Evolutionary conservation across 495 filamentous ascomycete genomes (phyloP).

Genomic region (Opeltia flavorubescens): DNA sequence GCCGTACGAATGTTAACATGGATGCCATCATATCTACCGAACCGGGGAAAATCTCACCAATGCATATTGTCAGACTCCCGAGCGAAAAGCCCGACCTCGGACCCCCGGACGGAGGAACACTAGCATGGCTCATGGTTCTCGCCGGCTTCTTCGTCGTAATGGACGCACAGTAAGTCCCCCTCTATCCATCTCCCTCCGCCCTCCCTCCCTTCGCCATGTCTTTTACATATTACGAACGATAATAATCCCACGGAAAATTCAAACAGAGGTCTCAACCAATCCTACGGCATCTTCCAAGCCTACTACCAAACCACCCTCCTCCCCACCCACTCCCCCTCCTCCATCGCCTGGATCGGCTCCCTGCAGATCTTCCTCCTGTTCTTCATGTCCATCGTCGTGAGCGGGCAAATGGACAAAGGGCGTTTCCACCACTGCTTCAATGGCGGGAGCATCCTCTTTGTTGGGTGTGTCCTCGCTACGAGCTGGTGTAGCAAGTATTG

Average conservation of each 20-base stretch:
- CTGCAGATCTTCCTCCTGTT: constrained; percentile 26
- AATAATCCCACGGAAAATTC: not conserved
- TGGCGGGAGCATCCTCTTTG: constrained; percentile 39
- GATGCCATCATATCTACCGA: not conserved
- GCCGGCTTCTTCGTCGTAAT: constrained; percentile 9
- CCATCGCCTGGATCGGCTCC: constrained; percentile 37
- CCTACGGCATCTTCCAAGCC: constrained; percentile 24
- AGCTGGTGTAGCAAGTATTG: constrained; percentile 46
- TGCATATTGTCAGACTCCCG: not conserved
- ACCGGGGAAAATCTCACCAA: not conserved
- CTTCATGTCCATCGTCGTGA: constrained; percentile 17
- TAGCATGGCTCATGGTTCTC: constrained; percentile 7
- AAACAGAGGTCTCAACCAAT: constrained; percentile 2
- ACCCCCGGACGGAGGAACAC: not conserved
- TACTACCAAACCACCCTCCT: constrained; percentile 25
- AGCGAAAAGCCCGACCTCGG: not conserved
- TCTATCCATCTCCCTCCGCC: too few relatives aligned
- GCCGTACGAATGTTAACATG: not conserved
- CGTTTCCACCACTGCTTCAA: constrained; percentile 20
- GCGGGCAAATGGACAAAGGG: constrained; percentile 21
- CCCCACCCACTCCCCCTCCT: constrained; percentile 17
- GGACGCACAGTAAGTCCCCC: constrained; percentile 5
- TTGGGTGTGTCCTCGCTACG: constrained; percentile 57
- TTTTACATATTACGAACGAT: not conserved
- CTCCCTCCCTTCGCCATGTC: not conserved